Percentiles rank a stretch among this genome's conserved stretches.
Evolutionary conservation across 306 rosid species (phyloP).

Genomic region (Acacia crassicarpa): DNA sequence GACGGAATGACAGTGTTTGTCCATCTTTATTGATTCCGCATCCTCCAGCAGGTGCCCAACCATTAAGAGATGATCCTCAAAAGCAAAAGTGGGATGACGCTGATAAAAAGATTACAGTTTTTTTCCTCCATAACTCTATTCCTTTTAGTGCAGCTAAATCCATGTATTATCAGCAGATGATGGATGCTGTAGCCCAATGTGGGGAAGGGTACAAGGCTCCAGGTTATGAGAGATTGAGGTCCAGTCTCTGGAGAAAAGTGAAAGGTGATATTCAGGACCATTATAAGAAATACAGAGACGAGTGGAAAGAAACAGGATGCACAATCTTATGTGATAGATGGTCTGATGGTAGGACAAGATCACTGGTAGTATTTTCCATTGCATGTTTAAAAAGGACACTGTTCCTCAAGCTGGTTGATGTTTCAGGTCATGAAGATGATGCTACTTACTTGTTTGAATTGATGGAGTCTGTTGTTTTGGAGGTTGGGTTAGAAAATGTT

Average conservation of each 20-base stretch:
- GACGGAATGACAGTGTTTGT: conserved; percentile 57
- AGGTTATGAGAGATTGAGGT: conserved; percentile 56
- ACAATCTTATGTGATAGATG: conserved; percentile 64
- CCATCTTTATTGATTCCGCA: conserved; percentile 49
- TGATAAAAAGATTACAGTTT: conserved; percentile 63
- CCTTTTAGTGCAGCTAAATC: conserved; percentile 69
- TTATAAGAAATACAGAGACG: conserved; percentile 52
- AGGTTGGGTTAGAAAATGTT: conserved; percentile 73
- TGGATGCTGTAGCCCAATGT: conserved; percentile 58
- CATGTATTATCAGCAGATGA: conserved; percentile 69
- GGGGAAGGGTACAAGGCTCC: conserved; percentile 77
- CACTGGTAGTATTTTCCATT: conserved; percentile 54
- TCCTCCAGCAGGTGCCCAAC: conserved; percentile 52
- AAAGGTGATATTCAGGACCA: conserved; percentile 53
- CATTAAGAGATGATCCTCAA: conserved; percentile 46
- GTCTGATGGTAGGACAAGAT: conserved; percentile 56
- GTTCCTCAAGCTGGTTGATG: conserved; percentile 61
- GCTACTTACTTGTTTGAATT: conserved; percentile 52
- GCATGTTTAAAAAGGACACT: conserved; percentile 56
- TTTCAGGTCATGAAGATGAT: conserved; percentile 59
- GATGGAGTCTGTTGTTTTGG: conserved; percentile 58
- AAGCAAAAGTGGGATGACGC: conserved; percentile 56
- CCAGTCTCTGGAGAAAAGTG: conserved; percentile 58
- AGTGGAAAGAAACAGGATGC: conserved; percentile 76
- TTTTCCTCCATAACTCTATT: conserved; percentile 64